Conservation (phyloP, 768 basidiomycete genomes). For the Rubroboletus satanas region DNA sequence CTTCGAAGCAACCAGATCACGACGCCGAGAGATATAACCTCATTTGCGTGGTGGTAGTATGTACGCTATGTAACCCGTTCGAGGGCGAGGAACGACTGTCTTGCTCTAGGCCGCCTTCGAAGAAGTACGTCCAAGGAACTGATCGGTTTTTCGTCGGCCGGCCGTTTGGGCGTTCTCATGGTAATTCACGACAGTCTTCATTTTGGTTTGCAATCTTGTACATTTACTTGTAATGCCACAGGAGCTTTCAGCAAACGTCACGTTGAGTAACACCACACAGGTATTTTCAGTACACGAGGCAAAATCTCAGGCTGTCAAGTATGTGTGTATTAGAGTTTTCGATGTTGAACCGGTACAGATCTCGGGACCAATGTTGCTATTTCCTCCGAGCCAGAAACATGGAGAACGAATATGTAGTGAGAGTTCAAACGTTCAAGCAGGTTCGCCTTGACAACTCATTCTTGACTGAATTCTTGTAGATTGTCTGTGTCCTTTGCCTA, state of each 20-base stretch:
- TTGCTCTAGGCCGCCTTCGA: neutral
- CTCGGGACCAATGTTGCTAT: too few relatives aligned
- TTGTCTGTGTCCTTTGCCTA: too few relatives aligned
- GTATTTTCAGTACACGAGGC: too few relatives aligned
- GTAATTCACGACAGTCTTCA: neutral
- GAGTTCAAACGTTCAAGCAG: neutral
- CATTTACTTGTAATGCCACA: too few relatives aligned
- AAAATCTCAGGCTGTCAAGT: too few relatives aligned
- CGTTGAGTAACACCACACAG: neutral
- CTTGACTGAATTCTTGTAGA: too few relatives aligned
- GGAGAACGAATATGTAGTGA: neutral
- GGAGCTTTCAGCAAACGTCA: neutral
- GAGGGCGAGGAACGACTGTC: neutral
- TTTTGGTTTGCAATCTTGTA: neutral
- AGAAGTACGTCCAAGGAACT: neutral
- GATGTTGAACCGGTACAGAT: too few relatives aligned
- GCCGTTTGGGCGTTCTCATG: constrained; percentile 2
- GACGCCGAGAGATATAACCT: constrained; percentile 3
- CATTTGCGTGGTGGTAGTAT: neutral
- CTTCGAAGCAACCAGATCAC: neutral
- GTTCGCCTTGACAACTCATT: too few relatives aligned
- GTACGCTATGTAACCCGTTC: constrained; percentile 4
- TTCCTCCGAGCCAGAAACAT: neutral
- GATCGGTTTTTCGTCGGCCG: constrained; percentile 4
- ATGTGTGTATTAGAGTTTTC: too few relatives aligned